phyloP scores from a whole-genome alignment of 116 monocot genomes.

The Trichopus zeylanicus region DNA sequence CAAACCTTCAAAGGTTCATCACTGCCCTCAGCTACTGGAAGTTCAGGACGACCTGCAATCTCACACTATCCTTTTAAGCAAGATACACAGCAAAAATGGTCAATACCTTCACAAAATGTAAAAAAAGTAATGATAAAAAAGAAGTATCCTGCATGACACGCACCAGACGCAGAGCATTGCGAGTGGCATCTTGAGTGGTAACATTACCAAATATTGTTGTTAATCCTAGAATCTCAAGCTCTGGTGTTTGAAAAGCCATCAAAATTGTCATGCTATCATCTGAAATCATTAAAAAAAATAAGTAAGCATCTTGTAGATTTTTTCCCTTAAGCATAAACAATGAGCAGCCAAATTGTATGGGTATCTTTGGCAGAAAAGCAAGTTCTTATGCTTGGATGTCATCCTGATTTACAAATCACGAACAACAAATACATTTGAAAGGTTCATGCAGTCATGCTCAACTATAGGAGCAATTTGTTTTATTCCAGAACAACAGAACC shows the following conservation, averaged over 20 bases:
- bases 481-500: too few relatives aligned
- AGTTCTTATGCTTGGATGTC: too few relatives aligned
- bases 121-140: constrained; percentile 2
- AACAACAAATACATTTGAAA: too few relatives aligned
- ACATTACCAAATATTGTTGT: constrained; percentile 93
- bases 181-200: constrained; percentile 53
- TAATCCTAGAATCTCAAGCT: constrained; percentile 72
- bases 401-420: too few relatives aligned
- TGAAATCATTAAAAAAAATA: constrained; percentile 9
- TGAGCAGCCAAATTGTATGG: too few relatives aligned
- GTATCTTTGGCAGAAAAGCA: too few relatives aligned
- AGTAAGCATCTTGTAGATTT: background rate
- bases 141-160: constrained; percentile 5
- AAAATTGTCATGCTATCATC: constrained; percentile 98
- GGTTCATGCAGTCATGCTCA: too few relatives aligned
- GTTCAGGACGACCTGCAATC: constrained; percentile 62
- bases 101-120: constrained; percentile 1
- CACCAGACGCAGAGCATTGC: constrained; percentile 92
- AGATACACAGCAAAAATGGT: constrained; percentile 23
- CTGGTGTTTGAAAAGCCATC: constrained; percentile 85
- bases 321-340: too few relatives aligned
- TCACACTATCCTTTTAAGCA: constrained; percentile 93
- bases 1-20: constrained; percentile 80
- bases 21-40: constrained; percentile 84
- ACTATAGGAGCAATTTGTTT: too few relatives aligned